These are phyloP conservation scores for Nakazawaea ernobii DNA, from an alignment of 805 yeast species.

Conservation along the genomic window DNA sequence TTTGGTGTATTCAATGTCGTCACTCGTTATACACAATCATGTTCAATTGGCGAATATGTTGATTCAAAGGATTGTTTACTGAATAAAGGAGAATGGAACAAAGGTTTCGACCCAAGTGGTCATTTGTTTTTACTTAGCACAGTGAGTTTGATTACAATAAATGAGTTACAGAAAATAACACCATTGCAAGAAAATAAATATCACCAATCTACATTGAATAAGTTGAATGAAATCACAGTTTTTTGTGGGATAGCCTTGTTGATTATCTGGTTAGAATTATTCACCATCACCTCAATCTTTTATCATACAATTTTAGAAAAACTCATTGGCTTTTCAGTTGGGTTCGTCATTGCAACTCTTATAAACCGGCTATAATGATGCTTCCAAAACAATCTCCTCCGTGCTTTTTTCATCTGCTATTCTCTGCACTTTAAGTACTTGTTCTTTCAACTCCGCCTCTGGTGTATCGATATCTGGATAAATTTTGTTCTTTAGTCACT, in stretches of 20 bases:
- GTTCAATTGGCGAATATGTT: neutral
- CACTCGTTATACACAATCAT: constrained; percentile 2
- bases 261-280: constrained; percentile 33
- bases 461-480: constrained; percentile 8
- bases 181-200: neutral
- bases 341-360: constrained; percentile 24
- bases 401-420: constrained; percentile 1
- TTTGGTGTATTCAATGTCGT: constrained; percentile 4
- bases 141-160: constrained; percentile 35
- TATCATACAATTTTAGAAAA: constrained; percentile 46
- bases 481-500: constrained; percentile 5
- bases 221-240: neutral
- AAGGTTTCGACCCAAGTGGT: constrained; percentile 50
- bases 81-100: constrained; percentile 34
- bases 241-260: constrained; percentile 13
- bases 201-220: constrained; percentile 11
- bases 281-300: constrained; percentile 38
- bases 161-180: constrained; percentile 22
- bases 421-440: neutral
- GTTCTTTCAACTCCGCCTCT: neutral
- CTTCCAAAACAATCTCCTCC: constrained; percentile 6
- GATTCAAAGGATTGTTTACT: neutral
- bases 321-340: constrained; percentile 35
- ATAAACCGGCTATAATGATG: constrained; percentile 1
- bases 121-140: constrained; percentile 42